Conservation (phyloP, 2,329 filamentous ascomycete genomes). For the Tolypocladium ovalisporum region DNA sequence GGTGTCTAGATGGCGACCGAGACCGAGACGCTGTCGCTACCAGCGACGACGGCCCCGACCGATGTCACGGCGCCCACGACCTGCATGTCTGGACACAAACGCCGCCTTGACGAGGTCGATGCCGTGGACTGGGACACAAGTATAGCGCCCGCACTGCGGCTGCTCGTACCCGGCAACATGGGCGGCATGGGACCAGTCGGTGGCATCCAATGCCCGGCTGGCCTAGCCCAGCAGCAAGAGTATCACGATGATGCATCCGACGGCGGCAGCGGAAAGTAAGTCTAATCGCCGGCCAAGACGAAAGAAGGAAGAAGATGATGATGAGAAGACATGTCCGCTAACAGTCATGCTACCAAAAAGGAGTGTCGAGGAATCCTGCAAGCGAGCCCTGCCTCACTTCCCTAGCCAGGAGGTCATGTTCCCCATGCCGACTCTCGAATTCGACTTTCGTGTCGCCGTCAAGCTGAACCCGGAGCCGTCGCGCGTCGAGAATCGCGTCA, state of each 20-base stretch:
- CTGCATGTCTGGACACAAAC: conserved; percentile 6
- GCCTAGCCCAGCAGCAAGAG: not conserved
- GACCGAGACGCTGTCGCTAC: conserved; percentile 20
- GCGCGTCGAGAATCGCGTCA: conserved; percentile 29
- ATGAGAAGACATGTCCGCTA: not conserved
- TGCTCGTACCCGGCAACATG: not conserved
- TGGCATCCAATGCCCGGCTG: not conserved
- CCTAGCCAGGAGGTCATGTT: conserved; percentile 31
- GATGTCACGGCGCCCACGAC: conserved; percentile 15
- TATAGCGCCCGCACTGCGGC: conserved; percentile 8
- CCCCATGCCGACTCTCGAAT: conserved; percentile 33
- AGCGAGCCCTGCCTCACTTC: conserved; percentile 26
- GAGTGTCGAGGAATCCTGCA: conserved; percentile 26
- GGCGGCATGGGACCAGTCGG: not conserved
- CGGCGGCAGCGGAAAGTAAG: not conserved
- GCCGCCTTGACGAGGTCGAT: conserved; percentile 7
- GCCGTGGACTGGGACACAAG: conserved; percentile 19
- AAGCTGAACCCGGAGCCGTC: conserved; percentile 31
- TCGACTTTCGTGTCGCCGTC: conserved; percentile 40
- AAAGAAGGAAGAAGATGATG: not conserved
- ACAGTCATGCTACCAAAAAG: conserved; percentile 3
- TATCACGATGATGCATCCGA: not conserved
- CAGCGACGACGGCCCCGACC: conserved; percentile 19
- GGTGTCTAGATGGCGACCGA: conserved; percentile 16
- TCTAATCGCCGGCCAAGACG: not conserved